Base-by-base conservation (phyloP, 345 rosid species). In the Cardamine chenopodiifolia region DNA sequence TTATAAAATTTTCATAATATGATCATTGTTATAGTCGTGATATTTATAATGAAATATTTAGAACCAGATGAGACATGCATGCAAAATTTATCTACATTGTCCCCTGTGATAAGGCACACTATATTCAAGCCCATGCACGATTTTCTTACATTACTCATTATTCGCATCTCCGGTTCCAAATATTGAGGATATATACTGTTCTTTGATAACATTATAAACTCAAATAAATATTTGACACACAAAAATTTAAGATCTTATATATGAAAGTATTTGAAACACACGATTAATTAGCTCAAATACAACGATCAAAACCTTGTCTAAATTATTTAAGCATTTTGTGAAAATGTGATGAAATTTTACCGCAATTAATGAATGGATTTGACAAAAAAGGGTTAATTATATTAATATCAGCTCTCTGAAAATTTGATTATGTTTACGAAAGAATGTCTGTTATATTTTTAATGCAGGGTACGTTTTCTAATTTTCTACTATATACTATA, bases 51-150 rank as follows among this genome's bases (percentile, higher is more conserved):
- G 45, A 40, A 50, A 13, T 10, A 12, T 20, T 62, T 62, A 15
- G 18, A 63, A 28, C 35, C 45, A 63, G 45, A 26, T 57, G 80
- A 65, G 72, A 57, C 72, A 70, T 71, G 72, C 80, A 77, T 71
- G 80, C 77, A 71, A 29, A 57, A 29, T 48, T 48, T 14, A 49
- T 39, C 62, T 49, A 57, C 58, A 78, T 66, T 78, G 77, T 78
- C 81, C 73, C 77, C 68, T 59, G 62, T 66, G 18, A 49, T 26
- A 69, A 70, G 53, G 71, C 71, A 66, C 49, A 44, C 54, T n/a
- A 49, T 29, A 39, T 66, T 71, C 62, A 65, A 64, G 18, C 77
- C 72, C 62, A 78, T 78, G 73, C 72, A 78, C 49, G 56, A 42
- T 76, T 68, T 60, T 54, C 63, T 52, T 22, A 29, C 37, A 53